Conservation (phyloP, 202 grass and related monocot genomes). For the Brachypodium distachyon region DNA sequence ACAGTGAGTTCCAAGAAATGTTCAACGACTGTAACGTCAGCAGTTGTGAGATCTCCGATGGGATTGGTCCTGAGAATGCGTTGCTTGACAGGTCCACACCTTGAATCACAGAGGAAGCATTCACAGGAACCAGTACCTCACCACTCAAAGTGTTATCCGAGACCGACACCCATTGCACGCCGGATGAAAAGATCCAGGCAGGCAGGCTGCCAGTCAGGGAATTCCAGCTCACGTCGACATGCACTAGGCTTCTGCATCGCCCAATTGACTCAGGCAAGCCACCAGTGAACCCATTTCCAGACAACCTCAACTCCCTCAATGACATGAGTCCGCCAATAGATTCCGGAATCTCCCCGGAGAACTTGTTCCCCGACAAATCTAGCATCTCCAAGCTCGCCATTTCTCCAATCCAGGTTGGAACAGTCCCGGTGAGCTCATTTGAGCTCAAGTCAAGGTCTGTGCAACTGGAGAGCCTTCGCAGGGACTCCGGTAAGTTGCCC, state of each 20-base stretch:
- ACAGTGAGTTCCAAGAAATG: conserved; percentile 70
- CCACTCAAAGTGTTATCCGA: conserved; percentile 78
- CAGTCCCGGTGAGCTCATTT: conserved; percentile 61
- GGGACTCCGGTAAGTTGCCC: conserved; percentile 58
- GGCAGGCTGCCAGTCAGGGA: conserved; percentile 66
- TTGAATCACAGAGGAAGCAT: conserved; percentile 41
- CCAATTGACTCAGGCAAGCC: conserved; percentile 55
- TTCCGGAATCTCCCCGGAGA: conserved; percentile 63
- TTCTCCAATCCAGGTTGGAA: conserved; percentile 83
- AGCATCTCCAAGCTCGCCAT: conserved; percentile 60
- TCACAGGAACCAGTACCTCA: conserved; percentile 37
- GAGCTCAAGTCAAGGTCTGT: conserved; percentile 68
- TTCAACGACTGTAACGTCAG: conserved; percentile 58
- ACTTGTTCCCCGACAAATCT: conserved; percentile 70
- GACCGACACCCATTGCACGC: conserved; percentile 62
- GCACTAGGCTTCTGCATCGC: conserved; percentile 56
- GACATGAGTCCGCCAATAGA: conserved; percentile 64
- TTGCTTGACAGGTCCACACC: conserved; percentile 81
- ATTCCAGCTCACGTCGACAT: conserved; percentile 82
- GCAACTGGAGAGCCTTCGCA: conserved; percentile 78
- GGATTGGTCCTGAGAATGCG: conserved; percentile 75
- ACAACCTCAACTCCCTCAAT: conserved; percentile 63
- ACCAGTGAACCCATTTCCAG: conserved; percentile 76
- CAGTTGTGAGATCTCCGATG: conserved; percentile 45
- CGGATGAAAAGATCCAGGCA: conserved; percentile 57